These are phyloP conservation scores for Paramecium primaurelia DNA, from an alignment of 73 alveolate species.

Conservation along the genomic window DNA sequence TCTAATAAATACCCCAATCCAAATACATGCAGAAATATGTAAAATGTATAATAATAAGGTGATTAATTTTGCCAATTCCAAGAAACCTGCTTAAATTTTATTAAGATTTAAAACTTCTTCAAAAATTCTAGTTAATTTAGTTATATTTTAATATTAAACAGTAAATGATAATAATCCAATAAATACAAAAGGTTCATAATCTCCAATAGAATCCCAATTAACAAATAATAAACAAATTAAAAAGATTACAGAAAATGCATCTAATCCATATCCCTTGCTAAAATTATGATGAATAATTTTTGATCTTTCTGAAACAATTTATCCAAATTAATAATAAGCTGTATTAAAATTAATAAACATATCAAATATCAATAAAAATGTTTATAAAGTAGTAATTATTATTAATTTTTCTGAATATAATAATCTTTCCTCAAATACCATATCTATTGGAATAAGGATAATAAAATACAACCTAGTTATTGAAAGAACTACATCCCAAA, in stretches of 20 bases:
- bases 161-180: neutral
- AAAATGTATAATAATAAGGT: neutral
- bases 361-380: neutral
- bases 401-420: neutral
- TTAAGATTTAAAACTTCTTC: conserved; percentile 36
- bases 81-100: neutral
- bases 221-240: neutral
- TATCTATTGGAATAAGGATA: neutral
- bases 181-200: neutral
- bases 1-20: neutral
- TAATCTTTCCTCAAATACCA: neutral
- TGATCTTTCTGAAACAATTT: neutral
- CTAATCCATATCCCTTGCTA: neutral
- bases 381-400: neutral
- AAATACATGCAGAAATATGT: conserved; percentile 16
- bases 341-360: neutral
- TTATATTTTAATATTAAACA: neutral
- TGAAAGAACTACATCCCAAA: conserved; percentile 14
- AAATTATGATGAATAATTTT: neutral
- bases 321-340: conserved; percentile 8
- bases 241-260: neutral
- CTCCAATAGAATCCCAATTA: neutral
- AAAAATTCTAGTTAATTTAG: neutral
- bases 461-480: conserved; percentile 11
- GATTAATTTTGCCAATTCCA: conserved; percentile 16